Evolutionary conservation across 2,329 filamentous ascomycete genomes (phyloP), one percentile per base, ranked within the genome.

Genomic region (Thielaviopsis populi): DNA sequence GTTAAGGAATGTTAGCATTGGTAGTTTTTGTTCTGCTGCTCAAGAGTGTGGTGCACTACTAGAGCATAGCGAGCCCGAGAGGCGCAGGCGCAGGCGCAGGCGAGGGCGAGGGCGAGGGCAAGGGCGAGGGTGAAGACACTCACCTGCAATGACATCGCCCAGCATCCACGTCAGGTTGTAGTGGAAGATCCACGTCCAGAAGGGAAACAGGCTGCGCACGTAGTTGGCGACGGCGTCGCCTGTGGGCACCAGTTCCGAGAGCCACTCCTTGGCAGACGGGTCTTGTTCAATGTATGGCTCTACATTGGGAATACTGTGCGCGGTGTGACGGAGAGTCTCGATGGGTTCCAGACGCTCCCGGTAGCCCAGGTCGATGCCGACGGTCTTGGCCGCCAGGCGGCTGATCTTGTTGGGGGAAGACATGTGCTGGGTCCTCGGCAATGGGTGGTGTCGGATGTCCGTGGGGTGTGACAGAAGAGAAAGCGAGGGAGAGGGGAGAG

Each of bases 61-160:
- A 10, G 53, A 11, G n/a, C n/a, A n/a, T n/a, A n/a, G n/a, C n/a
- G n/a, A n/a, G n/a, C n/a, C n/a, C n/a, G n/a, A n/a, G n/a, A n/a
- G n/a, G n/a, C n/a, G n/a, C n/a, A n/a, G n/a, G n/a, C n/a, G n/a
- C n/a, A n/a, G n/a, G n/a, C n/a, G n/a, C n/a, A n/a, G n/a, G n/a
- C n/a, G n/a, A n/a, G 19, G 19, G n/a, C 46, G 13, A 50, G 19
- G 19, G 24, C 8, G 33, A 8, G 6, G 15, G 54, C 30, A 6
- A n/a, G 19, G 4, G 70, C 8, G 33, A 8, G 6, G 15, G 54
- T 19, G 11, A n/a, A 13, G 4, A 70, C 86, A 97, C 71, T 97
- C 80, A 72, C 77, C 77, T 66, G 75, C 77, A 67, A 79, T 74
- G 37, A 76, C 66, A 64, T 80, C 78, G 66, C 77, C 78, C 30